Percentiles rank a stretch among this genome's conserved stretches.
Conservation (phyloP, 768 basidiomycete species). For the Lactifluus rugatus region DNA sequence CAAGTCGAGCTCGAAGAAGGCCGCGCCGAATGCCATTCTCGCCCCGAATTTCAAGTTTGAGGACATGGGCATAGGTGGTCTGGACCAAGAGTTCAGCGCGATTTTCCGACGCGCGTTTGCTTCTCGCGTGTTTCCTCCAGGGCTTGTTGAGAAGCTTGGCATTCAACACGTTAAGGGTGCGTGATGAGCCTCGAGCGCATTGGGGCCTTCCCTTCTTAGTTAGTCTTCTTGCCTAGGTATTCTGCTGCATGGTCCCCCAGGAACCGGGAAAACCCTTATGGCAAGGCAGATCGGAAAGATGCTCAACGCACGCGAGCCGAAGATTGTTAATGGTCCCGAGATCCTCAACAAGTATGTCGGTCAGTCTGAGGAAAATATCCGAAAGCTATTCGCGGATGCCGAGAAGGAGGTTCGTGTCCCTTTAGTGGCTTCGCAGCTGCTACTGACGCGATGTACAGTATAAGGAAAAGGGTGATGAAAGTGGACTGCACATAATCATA, state of each 20-base stretch:
- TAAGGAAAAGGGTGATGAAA: conserved; percentile 95
- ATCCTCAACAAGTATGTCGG: conserved; percentile 96
- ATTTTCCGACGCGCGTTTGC: conserved; percentile 99
- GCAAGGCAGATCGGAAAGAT: conserved; percentile 99
- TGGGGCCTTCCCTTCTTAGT: neutral
- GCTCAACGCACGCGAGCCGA: conserved; percentile 96
- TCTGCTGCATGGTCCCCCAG: conserved; percentile 90
- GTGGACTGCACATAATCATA: conserved; percentile 97
- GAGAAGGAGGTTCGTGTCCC: conserved; percentile 73
- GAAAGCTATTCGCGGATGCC: conserved; percentile 96
- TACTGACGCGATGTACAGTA: conserved; percentile 43
- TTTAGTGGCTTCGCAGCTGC: neutral
- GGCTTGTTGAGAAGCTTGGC: conserved; percentile 91
- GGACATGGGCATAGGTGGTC: conserved; percentile 98
- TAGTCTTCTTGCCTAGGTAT: conserved; percentile 47
- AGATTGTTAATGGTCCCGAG: conserved; percentile 97
- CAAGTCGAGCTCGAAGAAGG: conserved; percentile 87
- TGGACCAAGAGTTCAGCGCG: conserved; percentile 88
- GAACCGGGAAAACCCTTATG: conserved; percentile 97
- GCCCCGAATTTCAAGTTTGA: conserved; percentile 99
- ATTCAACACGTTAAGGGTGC: conserved; percentile 96
- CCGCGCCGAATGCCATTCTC: conserved; percentile 89
- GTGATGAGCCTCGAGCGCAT: conserved; percentile 10
- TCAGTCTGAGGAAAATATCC: conserved; percentile 93
- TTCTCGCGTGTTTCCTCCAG: conserved; percentile 96